Conservation (phyloP, 208 protist genomes). For the Strigomonas galati region DNA sequence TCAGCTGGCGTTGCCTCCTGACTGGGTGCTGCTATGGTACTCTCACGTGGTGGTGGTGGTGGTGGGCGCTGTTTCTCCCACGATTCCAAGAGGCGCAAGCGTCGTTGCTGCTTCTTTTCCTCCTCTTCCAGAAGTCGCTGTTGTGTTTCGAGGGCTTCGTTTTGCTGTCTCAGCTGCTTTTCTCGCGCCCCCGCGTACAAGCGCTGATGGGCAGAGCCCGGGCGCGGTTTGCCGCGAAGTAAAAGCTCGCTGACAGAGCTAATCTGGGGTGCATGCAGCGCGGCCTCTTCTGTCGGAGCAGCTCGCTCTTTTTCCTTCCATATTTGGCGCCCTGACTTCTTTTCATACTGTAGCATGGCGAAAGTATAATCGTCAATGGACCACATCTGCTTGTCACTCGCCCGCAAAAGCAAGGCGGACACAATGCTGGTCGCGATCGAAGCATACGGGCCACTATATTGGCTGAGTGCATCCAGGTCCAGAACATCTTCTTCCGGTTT, state of each 20-base stretch:
- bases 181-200: not conserved
- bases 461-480: not conserved
- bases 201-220: not conserved
- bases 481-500: not conserved
- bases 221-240: not conserved
- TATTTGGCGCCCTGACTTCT: not conserved
- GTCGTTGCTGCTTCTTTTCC: conserved; percentile 1
- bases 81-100: not conserved
- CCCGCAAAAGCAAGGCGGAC: not conserved
- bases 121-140: conserved; percentile 5
- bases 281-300: not conserved
- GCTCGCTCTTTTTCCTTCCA: conserved; percentile 5
- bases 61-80: not conserved
- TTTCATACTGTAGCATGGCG: not conserved
- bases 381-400: not conserved
- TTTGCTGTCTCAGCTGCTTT: not conserved
- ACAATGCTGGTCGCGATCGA: not conserved
- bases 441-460: not conserved
- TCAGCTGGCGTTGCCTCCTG: too few species aligned
- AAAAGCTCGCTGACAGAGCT: conserved; percentile 7
- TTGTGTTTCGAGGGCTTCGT: not conserved
- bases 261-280: conserved; percentile 2
- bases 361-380: not conserved
- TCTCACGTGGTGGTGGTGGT: too few species aligned
- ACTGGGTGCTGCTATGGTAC: too few species aligned